phyloP scores from a whole-genome alignment of 2,329 filamentous ascomycete species.

The Colletotrichum melonis region DNA sequence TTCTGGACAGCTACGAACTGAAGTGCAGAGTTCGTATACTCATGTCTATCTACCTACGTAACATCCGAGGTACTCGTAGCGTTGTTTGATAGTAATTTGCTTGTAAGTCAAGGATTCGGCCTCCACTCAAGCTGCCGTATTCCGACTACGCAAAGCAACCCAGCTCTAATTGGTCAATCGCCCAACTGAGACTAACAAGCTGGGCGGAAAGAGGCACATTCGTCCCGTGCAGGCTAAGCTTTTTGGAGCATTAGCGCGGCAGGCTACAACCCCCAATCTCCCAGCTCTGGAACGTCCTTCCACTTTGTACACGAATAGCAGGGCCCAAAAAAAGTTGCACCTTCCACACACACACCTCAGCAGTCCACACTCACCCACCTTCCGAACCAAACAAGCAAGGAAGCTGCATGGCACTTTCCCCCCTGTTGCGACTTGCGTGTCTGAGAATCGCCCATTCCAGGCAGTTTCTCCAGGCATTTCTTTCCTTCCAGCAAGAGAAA shows the following conservation, averaged over 20 bases:
- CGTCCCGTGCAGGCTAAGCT: background rate
- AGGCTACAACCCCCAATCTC: background rate
- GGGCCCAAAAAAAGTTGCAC: background rate
- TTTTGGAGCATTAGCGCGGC: background rate
- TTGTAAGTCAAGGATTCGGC: background rate
- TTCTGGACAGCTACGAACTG: too few species aligned
- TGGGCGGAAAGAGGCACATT: background rate
- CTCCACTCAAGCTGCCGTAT: background rate
- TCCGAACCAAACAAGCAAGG: background rate
- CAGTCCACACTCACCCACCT: background rate
- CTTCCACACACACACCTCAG: background rate
- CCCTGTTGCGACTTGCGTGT: background rate
- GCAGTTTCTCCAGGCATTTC: background rate
- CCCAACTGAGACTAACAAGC: background rate
- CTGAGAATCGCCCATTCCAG: background rate
- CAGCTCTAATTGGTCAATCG: background rate
- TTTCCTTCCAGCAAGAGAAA: too few species aligned
- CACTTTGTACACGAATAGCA: too few species aligned
- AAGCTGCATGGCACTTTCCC: constrained; percentile 18
- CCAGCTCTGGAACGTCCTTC: background rate
- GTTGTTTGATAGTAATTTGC: background rate
- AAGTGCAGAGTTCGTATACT: too few species aligned
- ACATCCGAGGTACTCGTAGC: background rate
- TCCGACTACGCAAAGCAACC: background rate
- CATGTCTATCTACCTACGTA: too few species aligned